These are phyloP conservation scores for Dictyostelium brefeldianum DNA, from an alignment of 78 protist genomes.

Conservation along the genomic window DNA sequence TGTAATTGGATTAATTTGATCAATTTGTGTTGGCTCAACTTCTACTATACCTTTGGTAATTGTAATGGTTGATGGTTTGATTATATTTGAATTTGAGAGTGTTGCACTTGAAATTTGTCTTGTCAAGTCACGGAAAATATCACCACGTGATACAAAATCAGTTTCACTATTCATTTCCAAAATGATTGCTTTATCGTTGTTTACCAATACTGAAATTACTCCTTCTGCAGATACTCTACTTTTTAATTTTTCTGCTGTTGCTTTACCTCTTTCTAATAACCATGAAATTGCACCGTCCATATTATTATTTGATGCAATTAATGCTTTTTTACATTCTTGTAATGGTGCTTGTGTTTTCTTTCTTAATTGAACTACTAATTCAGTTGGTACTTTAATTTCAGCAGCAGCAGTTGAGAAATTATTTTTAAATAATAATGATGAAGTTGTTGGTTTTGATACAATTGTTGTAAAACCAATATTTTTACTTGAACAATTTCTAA, in stretches of 20 bases:
- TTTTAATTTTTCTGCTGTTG: slow-evolving; percentile 41
- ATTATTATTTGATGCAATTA: slow-evolving; percentile 17
- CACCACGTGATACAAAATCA: slow-evolving; percentile 74
- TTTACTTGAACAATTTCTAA: neutral
- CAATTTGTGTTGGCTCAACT: neutral
- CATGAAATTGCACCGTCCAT: slow-evolving; percentile 38
- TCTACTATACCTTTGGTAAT: neutral
- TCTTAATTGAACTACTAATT: slow-evolving; percentile 53
- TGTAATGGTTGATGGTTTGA: neutral
- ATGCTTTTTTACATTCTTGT: slow-evolving; percentile 60
- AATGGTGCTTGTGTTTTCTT: slow-evolving; percentile 53
- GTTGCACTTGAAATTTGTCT: neutral
- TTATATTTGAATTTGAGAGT: neutral
- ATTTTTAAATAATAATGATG: neutral
- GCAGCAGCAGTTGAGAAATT: neutral
- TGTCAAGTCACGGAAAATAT: slow-evolving; percentile 36
- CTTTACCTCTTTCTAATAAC: slow-evolving; percentile 73
- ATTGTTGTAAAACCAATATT: neutral
- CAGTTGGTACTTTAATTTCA: slow-evolving; percentile 41
- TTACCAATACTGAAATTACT: slow-evolving; percentile 29
- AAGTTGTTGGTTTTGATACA: neutral
- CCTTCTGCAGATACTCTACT: slow-evolving; percentile 56
- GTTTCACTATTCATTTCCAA: slow-evolving; percentile 77
- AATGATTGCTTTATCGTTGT: slow-evolving; percentile 13
- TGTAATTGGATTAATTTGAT: neutral